phyloP scores from a whole-genome alignment of 2,329 filamentous ascomycete species.

The Trichoderma atrobrunneum region DNA sequence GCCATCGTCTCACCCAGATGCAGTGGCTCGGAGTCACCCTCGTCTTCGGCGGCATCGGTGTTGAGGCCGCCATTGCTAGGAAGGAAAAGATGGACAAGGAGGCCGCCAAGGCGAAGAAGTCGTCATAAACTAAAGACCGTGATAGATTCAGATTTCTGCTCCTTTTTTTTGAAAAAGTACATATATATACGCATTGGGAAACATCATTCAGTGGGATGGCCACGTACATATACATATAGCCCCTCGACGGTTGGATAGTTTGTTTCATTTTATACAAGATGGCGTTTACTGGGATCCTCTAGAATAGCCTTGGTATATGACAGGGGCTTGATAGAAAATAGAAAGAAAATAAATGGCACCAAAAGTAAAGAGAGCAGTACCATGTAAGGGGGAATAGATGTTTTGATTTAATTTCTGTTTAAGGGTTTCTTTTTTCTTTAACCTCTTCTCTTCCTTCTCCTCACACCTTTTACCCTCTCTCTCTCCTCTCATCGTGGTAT shows the following conservation, averaged over 20 bases:
- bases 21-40: slow-evolving; percentile 91
- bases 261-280: background rate
- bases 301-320: background rate
- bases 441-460: background rate
- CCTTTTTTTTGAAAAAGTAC: background rate
- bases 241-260: background rate
- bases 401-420: slow-evolving; percentile 9
- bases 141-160: background rate
- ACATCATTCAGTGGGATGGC: background rate
- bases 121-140: slow-evolving; percentile 21
- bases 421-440: background rate
- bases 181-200: background rate
- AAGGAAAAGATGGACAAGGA: slow-evolving; percentile 82
- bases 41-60: slow-evolving; percentile 93
- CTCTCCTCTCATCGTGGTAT: slow-evolving; percentile 13
- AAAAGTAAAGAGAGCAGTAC: background rate
- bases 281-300: slow-evolving; percentile 3
- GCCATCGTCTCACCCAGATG: slow-evolving; percentile 79
- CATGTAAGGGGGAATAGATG: background rate
- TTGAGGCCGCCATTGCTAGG: slow-evolving; percentile 78
- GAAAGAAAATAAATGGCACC: background rate
- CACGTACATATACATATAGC: slow-evolving; percentile 5
- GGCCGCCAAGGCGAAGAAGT: slow-evolving; percentile 51
- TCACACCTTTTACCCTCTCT: background rate
- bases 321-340: background rate